Base-by-base conservation (phyloP, 495 filamentous ascomycete species). In the Aspergillus sclerotiicarbonarius region DNA sequence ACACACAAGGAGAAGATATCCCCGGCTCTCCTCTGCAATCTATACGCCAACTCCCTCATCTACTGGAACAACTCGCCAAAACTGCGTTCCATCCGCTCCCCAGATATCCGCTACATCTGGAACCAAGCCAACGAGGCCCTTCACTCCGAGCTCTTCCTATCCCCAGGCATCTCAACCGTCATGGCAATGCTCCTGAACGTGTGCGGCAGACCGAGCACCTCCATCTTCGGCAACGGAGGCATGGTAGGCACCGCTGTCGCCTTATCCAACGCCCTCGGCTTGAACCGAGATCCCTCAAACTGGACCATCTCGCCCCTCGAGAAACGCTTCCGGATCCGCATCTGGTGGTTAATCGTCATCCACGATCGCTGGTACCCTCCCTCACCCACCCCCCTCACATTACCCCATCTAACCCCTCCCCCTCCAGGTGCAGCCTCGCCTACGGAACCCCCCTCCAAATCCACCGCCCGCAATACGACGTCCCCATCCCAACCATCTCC, bases 281-380 rank as follows among this genome's bases (percentile, higher is more conserved):
- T 75, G 5, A 72, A 76, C 49, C 65, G 69, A 19, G 63, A 73
- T 35, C 72, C 72, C 6, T 57, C 59, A 0, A 50, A 31, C 10
- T 76, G 74, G 74, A 62, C 62, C 19, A 72, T 75, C 31, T 61
- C 69, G 0, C 59, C 64, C n/a, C 9, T 62, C 10, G 72, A 75
- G 43, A 73, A 75, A 44, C 59, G 57, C 39, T 50, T 72, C 12
- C 48, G 72, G 8, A 62, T 73, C 4, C 59, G 61, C 8, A 67
- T 75, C 12, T 76, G 74, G 74, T 76, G 74, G 74, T 56, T 66
- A 3, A 53, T 76, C n/a, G 21, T 75, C 25, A 60, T 76, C 6
- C 71, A 76, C 63, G 72, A 76, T 60, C 62, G 67, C n/a, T 76
- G 73, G 70, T 37, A 33, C 16, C 7, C 12, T 16, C 48, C 30